Percentiles rank a stretch among this genome's conserved stretches.
Evolutionary conservation across 345 rosid species (phyloP).

Genomic region (Trapa incisa): DNA sequence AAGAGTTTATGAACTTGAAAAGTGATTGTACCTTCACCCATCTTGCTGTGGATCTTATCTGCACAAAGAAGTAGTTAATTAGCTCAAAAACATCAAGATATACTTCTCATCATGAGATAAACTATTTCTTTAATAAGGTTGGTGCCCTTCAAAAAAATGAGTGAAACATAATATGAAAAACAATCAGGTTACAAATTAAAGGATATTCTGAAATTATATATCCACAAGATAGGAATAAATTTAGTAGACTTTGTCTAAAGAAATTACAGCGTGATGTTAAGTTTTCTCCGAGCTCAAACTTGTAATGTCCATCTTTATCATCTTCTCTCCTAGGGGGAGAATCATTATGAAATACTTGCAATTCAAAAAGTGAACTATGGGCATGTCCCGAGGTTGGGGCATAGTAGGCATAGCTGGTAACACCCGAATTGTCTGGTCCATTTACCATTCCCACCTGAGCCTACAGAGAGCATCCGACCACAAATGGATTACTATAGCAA

Average conservation of each 20-base stretch:
- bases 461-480: constrained; percentile 81
- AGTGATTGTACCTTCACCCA: constrained; percentile 64
- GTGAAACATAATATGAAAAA: no score
- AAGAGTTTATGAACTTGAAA: not conserved
- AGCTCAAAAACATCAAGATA: not conserved
- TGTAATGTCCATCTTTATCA: constrained; percentile 97
- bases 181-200: no score
- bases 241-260: constrained; percentile 29
- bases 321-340: constrained; percentile 88
- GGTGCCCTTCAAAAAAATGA: no score
- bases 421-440: constrained; percentile 80
- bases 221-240: not conserved
- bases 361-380: constrained; percentile 24
- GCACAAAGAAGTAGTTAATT: constrained; percentile 14
- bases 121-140: no score
- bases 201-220: no score
- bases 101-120: no score
- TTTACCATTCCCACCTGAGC: constrained; percentile 94
- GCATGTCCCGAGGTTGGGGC: constrained; percentile 48
- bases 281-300: constrained; percentile 89
- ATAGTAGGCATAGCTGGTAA: constrained; percentile 66
- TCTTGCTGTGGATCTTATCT: constrained; percentile 76
- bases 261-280: constrained; percentile 84
- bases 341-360: constrained; percentile 51
- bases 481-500: not conserved